Evolutionary conservation across 2,329 filamentous ascomycete species (phyloP).

Genomic region (Fusarium duplospermum): DNA sequence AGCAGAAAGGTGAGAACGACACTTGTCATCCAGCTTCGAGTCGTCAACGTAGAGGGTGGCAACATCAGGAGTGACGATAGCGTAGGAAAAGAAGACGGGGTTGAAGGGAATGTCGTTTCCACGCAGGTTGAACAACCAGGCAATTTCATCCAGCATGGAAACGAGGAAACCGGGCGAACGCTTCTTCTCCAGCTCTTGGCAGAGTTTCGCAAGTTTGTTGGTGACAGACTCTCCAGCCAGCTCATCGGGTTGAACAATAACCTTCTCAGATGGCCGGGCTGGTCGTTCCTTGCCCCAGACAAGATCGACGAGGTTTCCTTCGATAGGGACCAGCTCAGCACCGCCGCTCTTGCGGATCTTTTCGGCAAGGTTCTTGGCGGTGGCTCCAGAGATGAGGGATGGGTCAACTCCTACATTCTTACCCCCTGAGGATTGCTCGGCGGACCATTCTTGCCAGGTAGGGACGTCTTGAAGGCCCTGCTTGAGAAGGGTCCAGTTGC

Average conservation of each 20-base stretch:
- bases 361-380: slow-evolving; percentile 78
- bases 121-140: slow-evolving; percentile 98
- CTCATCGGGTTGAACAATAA: slow-evolving; percentile 76
- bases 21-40: slow-evolving; percentile 77
- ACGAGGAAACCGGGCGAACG: slow-evolving; percentile 89
- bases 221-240: slow-evolving; percentile 86
- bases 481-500: slow-evolving; percentile 92
- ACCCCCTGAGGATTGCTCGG: slow-evolving; percentile 85
- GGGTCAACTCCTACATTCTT: slow-evolving; percentile 94
- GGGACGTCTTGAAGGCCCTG: slow-evolving; percentile 93
- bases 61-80: slow-evolving; percentile 80
- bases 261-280: slow-evolving; percentile 77
- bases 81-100: slow-evolving; percentile 98
- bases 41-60: slow-evolving; percentile 88
- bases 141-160: slow-evolving; percentile 95
- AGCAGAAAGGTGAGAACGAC: slow-evolving; percentile 75
- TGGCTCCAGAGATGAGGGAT: slow-evolving; percentile 78
- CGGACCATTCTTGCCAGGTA: slow-evolving; percentile 97
- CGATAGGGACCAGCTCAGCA: slow-evolving; percentile 77
- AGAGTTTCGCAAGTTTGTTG: slow-evolving; percentile 84
- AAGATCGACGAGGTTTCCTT: slow-evolving; percentile 87
- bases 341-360: slow-evolving; percentile 90
- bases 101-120: slow-evolving; percentile 98
- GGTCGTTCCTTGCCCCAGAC: slow-evolving; percentile 87
- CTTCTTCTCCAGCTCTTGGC: slow-evolving; percentile 93